Evolutionary conservation across 768 basidiomycete species (phyloP), one percentile per base, ranked within the genome.

Genomic region (Hypholoma fasciculare): DNA sequence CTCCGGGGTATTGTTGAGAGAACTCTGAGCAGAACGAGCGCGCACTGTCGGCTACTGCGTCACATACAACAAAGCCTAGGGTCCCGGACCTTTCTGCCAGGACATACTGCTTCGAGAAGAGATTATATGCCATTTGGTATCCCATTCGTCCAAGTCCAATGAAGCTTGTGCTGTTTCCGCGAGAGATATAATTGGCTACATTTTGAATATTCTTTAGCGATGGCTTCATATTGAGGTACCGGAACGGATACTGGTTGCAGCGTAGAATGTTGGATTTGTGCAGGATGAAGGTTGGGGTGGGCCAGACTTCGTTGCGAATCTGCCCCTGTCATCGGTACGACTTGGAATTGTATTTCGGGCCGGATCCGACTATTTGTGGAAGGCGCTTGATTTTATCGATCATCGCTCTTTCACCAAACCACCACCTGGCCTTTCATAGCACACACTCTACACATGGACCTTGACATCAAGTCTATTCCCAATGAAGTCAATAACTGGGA

Each of bases 111-210:
- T 91, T 92, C 0, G 87, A 86, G 76, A 94, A 92, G 50, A 94
- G 81, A 71, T 95, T 95, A 71, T 78, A 81, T 13, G 83, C 83
- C 94, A 95, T 95, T 71, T 92, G 88, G 44, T 84, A 85, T 42
- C 93, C 93, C 93, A 96, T 95, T 44, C 87, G 82, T 40, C 93
- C 93, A 12, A 96, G 82, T 8, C 94, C 93, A 52, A 96, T 88
- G 75, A 96, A 94, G 53, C 84, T 86, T 36, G 86, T 83, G 69
- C 79, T 84, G 53, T 76, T 82, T 19, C 72, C 66, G 38, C 85
- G 82, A 39, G 68, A 50, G 5, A 69, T 64, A 39, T 71, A 72
- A 27, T 42, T 42, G 13, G 40, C 13, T 17, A 12, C 13, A 17
- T 42, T 7, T 7, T 42, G 40, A 12, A 42, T 6, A 14, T 12